Conservation (phyloP, 768 basidiomycete genomes). For the Pluteus cervinus region DNA sequence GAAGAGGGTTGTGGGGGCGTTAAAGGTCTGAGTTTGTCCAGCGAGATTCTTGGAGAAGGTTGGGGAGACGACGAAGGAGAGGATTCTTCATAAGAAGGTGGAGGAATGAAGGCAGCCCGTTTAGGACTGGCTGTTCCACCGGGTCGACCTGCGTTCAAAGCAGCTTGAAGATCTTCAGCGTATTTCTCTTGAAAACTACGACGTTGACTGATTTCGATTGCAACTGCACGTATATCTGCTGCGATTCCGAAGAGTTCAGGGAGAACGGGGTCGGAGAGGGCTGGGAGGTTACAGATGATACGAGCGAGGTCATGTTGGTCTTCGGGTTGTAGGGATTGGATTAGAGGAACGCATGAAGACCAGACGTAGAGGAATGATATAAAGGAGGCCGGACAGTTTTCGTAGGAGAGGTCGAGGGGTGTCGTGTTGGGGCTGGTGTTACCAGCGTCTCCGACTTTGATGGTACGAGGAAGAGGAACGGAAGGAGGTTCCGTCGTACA, state of each 20-base stretch:
- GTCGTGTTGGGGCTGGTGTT: no score
- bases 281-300: constrained; percentile 61
- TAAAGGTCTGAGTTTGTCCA: background rate
- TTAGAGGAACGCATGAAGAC: constrained; percentile 56
- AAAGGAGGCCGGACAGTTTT: constrained; percentile 70
- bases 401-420: constrained; percentile 52
- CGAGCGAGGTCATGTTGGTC: constrained; percentile 80
- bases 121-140: constrained; percentile 24
- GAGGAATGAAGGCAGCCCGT: constrained; percentile 65
- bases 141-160: constrained; percentile 56
- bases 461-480: constrained; percentile 64
- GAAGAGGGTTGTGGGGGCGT: background rate
- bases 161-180: constrained; percentile 69
- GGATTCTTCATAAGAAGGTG: constrained; percentile 52
- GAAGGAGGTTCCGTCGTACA: constrained; percentile 73
- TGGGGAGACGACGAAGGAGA: constrained; percentile 19
- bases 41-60: constrained; percentile 10
- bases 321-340: constrained; percentile 57
- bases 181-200: constrained; percentile 81
- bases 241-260: constrained; percentile 53
- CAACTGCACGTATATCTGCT: constrained; percentile 77
- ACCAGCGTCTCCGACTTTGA: no score
- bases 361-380: constrained; percentile 66
- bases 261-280: constrained; percentile 35
- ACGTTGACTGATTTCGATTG: constrained; percentile 82